Base-by-base conservation (phyloP, 2,329 filamentous ascomycete genomes). In the Fusarium sp. region DNA sequence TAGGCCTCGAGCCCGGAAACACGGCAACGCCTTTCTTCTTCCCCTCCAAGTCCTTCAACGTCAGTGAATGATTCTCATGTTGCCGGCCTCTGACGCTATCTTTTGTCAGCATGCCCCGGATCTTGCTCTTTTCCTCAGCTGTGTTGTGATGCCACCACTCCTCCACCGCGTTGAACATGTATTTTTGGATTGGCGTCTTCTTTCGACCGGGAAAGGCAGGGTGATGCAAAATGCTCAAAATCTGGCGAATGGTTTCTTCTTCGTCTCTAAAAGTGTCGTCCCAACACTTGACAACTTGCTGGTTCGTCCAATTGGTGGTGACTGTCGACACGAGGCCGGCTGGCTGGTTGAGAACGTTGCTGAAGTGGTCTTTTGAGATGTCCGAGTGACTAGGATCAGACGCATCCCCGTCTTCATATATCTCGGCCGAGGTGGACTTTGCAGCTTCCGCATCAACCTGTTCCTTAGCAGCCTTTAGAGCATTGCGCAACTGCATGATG, bases 161-260 rank as follows among this genome's bases (percentile, higher is more conserved):
- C 72, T 93, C 88, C 2, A 98, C 94, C 0, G 92, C 92, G 35
- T 91, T 88, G 82, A 93, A 97, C 95, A 98, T 98, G 64, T 91
- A 91, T 60, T 89, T 88, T 75, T 98, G 95, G 34, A 95, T 90
- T 80, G 96, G 92, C 66, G 92, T 87, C 70, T 88, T 87, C 68
- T 92, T 89, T 4, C 75, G 66, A 75, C 96, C 89, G 11, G 95
- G 91, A 43, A 94, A 86, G 3, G 92, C 93, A 0, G 95, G 95
- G 80, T 98, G 95, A 81, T 98, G 95, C 84, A 98, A 95, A 6
- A 94, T 91, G 20, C 89, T 88, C 48, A 94, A 83, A 32, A 96
- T 90, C 73, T 97, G 94, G 70, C 92, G 85, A 70, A 95, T 87
- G 0, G 97, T 91, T 80, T 95, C 92, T 23, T 95, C 89, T 13